Percentiles rank a stretch among this genome's conserved stretches.
Evolutionary conservation across 2,329 filamentous ascomycete species (phyloP).

Genomic region (Colletotrichum sp.): DNA sequence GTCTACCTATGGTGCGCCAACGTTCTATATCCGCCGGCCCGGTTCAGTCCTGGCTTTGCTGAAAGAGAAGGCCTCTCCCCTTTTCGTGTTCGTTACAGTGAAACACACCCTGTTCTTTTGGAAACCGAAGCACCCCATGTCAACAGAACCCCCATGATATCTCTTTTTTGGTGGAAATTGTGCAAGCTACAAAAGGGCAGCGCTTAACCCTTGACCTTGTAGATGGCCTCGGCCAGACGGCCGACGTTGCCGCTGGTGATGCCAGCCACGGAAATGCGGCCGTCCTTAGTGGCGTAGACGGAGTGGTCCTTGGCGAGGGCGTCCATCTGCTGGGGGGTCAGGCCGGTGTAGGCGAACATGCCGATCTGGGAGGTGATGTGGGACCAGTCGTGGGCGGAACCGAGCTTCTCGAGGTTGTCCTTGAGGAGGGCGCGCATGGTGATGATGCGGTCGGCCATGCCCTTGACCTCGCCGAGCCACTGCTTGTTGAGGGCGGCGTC

Average conservation of each 20-base stretch:
- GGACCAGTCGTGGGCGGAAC: conserved; percentile 96
- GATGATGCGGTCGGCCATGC: conserved; percentile 99
- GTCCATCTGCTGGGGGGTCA: conserved; percentile 91
- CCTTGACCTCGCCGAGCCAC: conserved; percentile 97
- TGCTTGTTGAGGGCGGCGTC: conserved; percentile 84
- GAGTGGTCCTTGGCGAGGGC: conserved; percentile 92
- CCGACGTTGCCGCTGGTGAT: conserved; percentile 82
- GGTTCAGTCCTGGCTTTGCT: neutral
- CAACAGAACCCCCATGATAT: conserved; percentile 3
- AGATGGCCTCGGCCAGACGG: conserved; percentile 82
- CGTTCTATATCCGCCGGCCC: conserved; percentile 9
- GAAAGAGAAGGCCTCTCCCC: conserved; percentile 5
- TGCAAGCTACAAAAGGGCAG: neutral
- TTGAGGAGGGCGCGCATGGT: conserved; percentile 95
- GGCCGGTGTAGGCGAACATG: conserved; percentile 99
- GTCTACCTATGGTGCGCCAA: conserved; percentile 7
- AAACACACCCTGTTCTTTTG: conserved; percentile 2
- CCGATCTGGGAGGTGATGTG: conserved; percentile 99
- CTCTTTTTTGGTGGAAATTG: neutral
- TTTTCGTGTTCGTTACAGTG: neutral
- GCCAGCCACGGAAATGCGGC: conserved; percentile 84
- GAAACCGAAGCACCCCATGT: neutral
- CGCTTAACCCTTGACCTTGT: conserved; percentile 75
- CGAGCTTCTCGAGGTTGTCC: conserved; percentile 92
- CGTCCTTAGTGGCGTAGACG: conserved; percentile 95